Percentiles rank a stretch among this genome's conserved stretches.
These are phyloP conservation scores for Malus orientalis DNA, from an alignment of 306 rosid genomes.

Conservation along the genomic window DNA sequence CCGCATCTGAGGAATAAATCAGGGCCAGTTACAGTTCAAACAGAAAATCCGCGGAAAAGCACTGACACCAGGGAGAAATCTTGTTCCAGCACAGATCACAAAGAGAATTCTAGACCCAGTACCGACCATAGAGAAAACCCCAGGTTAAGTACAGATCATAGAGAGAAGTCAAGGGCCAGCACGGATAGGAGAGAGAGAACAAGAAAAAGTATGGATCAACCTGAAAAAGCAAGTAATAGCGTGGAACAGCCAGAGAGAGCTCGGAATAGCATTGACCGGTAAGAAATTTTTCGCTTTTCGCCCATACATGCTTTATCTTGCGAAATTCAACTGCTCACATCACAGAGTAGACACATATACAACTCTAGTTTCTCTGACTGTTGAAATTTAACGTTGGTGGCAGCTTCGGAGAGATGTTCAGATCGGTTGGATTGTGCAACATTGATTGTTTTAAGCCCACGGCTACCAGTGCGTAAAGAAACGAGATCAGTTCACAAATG, in stretches of 20 bases:
- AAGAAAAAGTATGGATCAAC: slow-evolving; percentile 50
- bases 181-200: slow-evolving; percentile 64
- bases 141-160: slow-evolving; percentile 44
- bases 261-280: slow-evolving; percentile 84
- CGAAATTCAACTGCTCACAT: neutral
- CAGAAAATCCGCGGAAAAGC: slow-evolving; percentile 62
- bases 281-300: neutral
- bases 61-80: slow-evolving; percentile 69
- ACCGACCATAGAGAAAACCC: slow-evolving; percentile 57
- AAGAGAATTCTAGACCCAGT: slow-evolving; percentile 39
- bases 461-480: slow-evolving; percentile 47
- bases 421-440: slow-evolving; percentile 86
- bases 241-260: slow-evolving; percentile 57
- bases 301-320: neutral
- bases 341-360: neutral
- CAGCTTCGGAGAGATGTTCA: slow-evolving; percentile 90
- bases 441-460: slow-evolving; percentile 89
- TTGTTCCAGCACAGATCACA: slow-evolving; percentile 31
- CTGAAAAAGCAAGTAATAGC: slow-evolving; percentile 37
- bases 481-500: slow-evolving; percentile 12
- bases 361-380: slow-evolving; percentile 22
- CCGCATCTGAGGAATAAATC: slow-evolving; percentile 28
- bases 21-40: slow-evolving; percentile 37
- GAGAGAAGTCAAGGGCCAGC: slow-evolving; percentile 60
- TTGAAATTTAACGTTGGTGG: slow-evolving; percentile 24